phyloP scores from a whole-genome alignment of 176 grass and related monocot species.

The Cenchrus purpureus region DNA sequence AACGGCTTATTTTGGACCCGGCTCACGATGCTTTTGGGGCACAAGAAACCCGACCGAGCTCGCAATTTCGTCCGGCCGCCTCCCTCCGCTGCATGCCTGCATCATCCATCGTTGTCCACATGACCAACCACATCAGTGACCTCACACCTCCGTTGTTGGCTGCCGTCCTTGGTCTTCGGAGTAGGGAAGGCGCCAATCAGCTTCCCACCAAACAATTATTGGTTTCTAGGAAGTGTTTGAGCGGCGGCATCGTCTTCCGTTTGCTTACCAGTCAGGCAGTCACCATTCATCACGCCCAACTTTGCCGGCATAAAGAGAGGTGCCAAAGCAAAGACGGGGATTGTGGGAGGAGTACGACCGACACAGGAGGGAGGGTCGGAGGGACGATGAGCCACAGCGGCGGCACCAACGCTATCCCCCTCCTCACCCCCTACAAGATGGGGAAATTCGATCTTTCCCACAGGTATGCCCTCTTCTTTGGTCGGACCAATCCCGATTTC shows the following conservation, averaged over 20 bases:
- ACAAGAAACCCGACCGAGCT: neutral
- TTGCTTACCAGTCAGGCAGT: neutral
- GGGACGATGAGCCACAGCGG: slow-evolving; percentile 21
- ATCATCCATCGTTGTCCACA: neutral
- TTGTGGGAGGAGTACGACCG: neutral
- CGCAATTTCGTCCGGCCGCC: neutral
- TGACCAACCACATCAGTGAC: neutral
- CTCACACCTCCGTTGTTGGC: neutral
- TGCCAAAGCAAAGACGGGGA: neutral
- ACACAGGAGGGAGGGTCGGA: neutral
- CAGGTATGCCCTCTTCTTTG: slow-evolving; percentile 29
- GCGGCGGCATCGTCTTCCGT: neutral
- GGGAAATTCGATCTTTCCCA: slow-evolving; percentile 61
- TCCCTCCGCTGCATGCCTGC: neutral
- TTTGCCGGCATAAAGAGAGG: neutral
- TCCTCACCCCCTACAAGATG: slow-evolving; percentile 64
- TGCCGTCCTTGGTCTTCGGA: neutral
- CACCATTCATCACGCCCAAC: neutral
- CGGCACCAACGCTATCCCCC: slow-evolving; percentile 9
- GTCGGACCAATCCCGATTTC: neutral
- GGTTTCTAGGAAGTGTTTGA: neutral
- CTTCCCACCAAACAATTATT: neutral
- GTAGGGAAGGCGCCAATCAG: neutral
- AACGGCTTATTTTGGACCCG: too few species aligned
- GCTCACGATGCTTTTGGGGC: too few species aligned